Evolutionary conservation across 192 early-diverging fungal species (phyloP).

Genomic region (Backusella mclennaniae): DNA sequence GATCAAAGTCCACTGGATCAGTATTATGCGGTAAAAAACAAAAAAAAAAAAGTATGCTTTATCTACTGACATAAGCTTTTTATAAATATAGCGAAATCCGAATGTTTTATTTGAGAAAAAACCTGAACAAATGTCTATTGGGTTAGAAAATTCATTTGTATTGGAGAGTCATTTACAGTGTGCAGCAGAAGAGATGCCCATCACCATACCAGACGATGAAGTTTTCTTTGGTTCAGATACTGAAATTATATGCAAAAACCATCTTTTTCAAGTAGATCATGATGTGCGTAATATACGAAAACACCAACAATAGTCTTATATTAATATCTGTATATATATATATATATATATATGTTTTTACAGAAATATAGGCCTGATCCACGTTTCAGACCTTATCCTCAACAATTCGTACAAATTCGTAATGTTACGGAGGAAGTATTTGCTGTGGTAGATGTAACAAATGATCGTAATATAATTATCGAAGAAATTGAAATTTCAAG

Average conservation of each 20-base stretch:
- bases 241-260: conserved; percentile 17
- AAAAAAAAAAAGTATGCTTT: neutral
- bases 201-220: conserved; percentile 21
- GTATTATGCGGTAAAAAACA: conserved; percentile 26
- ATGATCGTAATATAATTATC: conserved; percentile 34
- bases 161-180: conserved; percentile 67
- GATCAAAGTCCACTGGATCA: conserved; percentile 59
- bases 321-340: neutral
- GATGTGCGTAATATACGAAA: neutral
- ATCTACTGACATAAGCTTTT: neutral
- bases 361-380: conserved; percentile 47
- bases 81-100: conserved; percentile 32
- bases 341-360: neutral
- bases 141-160: conserved; percentile 36
- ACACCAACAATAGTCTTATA: neutral
- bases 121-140: conserved; percentile 34
- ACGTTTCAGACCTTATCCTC: conserved; percentile 43
- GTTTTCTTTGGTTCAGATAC: conserved; percentile 29
- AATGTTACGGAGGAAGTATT: conserved; percentile 45
- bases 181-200: conserved; percentile 62
- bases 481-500: conserved; percentile 54
- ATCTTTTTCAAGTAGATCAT: conserved; percentile 15
- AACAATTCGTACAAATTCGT: conserved; percentile 47
- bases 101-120: conserved; percentile 48
- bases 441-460: conserved; percentile 50